Conservation (phyloP, 2,329 filamentous ascomycete species). For the Sporothrix brunneoviolacea region DNA sequence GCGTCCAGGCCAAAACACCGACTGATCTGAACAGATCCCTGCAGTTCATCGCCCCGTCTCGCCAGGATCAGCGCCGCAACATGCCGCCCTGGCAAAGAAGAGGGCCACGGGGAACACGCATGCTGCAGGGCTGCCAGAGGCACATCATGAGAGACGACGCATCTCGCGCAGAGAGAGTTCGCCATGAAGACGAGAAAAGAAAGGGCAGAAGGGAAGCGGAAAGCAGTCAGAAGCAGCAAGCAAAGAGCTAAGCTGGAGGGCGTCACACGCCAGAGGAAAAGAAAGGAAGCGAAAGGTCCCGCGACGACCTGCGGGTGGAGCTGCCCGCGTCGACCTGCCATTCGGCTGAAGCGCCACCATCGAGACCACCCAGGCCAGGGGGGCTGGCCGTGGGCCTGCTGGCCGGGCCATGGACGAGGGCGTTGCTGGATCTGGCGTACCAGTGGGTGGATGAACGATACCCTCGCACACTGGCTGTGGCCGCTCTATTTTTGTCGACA, state of each 20-base stretch:
- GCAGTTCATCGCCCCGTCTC: conserved; percentile 9
- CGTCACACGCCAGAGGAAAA: background rate
- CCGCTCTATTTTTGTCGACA: conserved; percentile 4
- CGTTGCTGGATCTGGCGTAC: background rate
- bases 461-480: background rate
- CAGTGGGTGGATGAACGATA: no score
- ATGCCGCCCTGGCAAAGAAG: background rate
- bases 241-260: background rate
- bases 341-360: no score
- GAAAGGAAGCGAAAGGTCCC: background rate
- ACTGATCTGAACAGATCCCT: conserved; percentile 12
- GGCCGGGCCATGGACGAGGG: background rate
- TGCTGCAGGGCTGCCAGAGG: background rate
- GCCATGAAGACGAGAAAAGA: background rate
- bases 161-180: no score
- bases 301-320: conserved; percentile 3
- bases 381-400: background rate
- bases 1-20: conserved; percentile 1
- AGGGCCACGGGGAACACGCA: background rate
- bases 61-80: conserved; percentile 6
- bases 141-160: no score
- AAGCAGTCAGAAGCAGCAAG: no score
- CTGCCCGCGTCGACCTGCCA: background rate
- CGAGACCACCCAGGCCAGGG: background rate
- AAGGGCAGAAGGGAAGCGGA: no score